Evolutionary conservation across 495 filamentous ascomycete genomes (phyloP).

Genomic region (Aspergillus nanangensis): DNA sequence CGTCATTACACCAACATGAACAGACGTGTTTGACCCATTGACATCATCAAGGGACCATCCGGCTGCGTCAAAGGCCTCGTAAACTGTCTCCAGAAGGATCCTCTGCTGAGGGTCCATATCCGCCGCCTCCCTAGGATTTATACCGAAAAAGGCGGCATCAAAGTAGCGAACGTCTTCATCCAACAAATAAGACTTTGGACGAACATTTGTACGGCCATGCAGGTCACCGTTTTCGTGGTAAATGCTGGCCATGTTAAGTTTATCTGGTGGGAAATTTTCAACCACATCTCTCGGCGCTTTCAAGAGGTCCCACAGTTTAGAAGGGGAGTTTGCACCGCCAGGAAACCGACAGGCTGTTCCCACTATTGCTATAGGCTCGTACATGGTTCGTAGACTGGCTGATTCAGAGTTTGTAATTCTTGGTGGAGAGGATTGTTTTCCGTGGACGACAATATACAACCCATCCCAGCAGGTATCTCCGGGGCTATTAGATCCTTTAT

Average conservation of each 20-base stretch:
- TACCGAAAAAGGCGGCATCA: constrained; percentile 1
- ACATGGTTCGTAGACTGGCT: no score
- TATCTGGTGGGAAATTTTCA: constrained; percentile 1
- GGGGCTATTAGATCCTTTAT: no score
- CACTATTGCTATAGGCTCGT: constrained; percentile 25
- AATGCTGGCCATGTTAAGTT: neutral
- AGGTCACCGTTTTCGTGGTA: neutral
- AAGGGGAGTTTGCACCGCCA: constrained; percentile 4
- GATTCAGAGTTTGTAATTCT: no score
- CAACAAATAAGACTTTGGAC: constrained; percentile 2
- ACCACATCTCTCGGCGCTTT: constrained; percentile 7
- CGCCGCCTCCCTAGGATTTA: neutral
- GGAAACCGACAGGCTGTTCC: constrained; percentile 10
- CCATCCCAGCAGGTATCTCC: no score
- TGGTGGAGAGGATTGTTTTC: no score
- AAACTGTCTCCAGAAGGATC: constrained; percentile 51
- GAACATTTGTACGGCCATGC: constrained; percentile 2
- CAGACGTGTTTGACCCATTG: constrained; percentile 31
- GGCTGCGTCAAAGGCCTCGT: constrained; percentile 51
- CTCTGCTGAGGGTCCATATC: constrained; percentile 35
- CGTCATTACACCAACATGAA: constrained; percentile 23
- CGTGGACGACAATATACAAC: no score
- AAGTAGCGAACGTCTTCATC: constrained; percentile 4
- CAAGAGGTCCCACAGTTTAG: constrained; percentile 10
- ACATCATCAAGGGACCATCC: constrained; percentile 29